Conservation (phyloP, 129 eudicot species). For the Flaveria sonorensis region DNA sequence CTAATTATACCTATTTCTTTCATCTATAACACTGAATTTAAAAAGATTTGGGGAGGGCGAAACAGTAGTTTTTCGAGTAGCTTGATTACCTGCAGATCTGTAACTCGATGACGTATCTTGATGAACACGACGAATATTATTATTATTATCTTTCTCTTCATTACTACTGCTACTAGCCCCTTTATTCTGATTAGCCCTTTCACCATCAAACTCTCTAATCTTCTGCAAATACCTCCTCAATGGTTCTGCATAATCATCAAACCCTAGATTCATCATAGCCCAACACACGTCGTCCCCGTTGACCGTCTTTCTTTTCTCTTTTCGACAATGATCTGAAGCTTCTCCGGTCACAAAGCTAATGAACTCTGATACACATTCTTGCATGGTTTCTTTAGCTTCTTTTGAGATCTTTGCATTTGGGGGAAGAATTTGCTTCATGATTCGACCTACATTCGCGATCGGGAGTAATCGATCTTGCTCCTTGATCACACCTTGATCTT, state of each 20-base stretch:
- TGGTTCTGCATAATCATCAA: constrained; percentile 67
- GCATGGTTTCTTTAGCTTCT: constrained; percentile 96
- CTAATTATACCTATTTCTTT: constrained; percentile 42
- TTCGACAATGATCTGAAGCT: constrained; percentile 84
- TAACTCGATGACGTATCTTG: constrained; percentile 26
- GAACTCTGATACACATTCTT: constrained; percentile 91
- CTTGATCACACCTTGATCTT: constrained; percentile 39
- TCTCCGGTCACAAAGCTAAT: constrained; percentile 92
- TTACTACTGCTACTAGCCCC: constrained; percentile 39
- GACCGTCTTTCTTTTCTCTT: constrained; percentile 85
- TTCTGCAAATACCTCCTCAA: constrained; percentile 65
- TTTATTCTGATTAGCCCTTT: constrained; percentile 47
- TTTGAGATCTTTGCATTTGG: constrained; percentile 83
- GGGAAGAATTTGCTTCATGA: constrained; percentile 86
- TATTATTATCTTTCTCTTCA: constrained; percentile 39
- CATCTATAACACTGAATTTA: constrained; percentile 36
- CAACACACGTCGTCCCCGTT: constrained; percentile 94
- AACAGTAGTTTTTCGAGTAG: constrained; percentile 20
- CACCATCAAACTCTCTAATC: constrained; percentile 67
- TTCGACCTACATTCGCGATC: constrained; percentile 87
- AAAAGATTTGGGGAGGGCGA: constrained; percentile 35
- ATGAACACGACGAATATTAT: not conserved
- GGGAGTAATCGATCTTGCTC: constrained; percentile 85
- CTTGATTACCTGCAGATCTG: constrained; percentile 42
- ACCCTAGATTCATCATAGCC: constrained; percentile 81